Evolutionary conservation across 2,329 filamentous ascomycete species (phyloP).

Genomic region (Verticillium nonalfalfae): DNA sequence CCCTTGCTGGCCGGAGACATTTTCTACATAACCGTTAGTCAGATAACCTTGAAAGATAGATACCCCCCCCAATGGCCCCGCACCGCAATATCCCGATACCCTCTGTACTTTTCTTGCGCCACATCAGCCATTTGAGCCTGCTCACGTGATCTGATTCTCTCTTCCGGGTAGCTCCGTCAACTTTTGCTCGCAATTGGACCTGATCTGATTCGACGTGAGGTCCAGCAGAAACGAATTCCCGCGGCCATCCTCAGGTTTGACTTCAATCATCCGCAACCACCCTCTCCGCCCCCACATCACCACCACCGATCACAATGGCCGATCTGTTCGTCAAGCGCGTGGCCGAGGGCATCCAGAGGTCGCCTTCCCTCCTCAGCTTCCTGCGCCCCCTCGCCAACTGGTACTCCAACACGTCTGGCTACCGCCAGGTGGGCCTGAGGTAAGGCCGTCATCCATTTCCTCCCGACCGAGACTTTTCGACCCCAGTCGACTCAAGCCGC

Average conservation of each 20-base stretch:
- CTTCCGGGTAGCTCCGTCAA: conserved; percentile 2
- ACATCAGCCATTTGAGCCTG: neutral
- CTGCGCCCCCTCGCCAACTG: conserved; percentile 78
- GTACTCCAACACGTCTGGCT: conserved; percentile 86
- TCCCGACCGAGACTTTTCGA: neutral
- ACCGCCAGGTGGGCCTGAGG: conserved; percentile 88
- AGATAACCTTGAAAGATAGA: neutral
- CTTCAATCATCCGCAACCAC: conserved; percentile 1
- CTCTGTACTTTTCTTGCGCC: neutral
- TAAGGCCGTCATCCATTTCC: conserved; percentile 35
- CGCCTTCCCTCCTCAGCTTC: conserved; percentile 77
- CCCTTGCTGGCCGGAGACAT: neutral
- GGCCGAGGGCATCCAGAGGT: conserved; percentile 51
- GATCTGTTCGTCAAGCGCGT: conserved; percentile 50
- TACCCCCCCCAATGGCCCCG: neutral
- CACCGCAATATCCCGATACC: neutral
- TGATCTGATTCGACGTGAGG: conserved; percentile 7
- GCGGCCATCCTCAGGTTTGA: neutral
- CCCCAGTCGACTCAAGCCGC: neutral
- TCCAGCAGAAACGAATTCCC: conserved; percentile 2
- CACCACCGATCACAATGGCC: conserved; percentile 33
- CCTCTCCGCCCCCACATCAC: conserved; percentile 12
- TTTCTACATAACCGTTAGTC: neutral
- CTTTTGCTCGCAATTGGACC: conserved; percentile 7
- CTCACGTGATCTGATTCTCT: neutral